Base-by-base conservation (phyloP, 2,329 filamentous ascomycete genomes). In the Fusarium clavum region DNA sequence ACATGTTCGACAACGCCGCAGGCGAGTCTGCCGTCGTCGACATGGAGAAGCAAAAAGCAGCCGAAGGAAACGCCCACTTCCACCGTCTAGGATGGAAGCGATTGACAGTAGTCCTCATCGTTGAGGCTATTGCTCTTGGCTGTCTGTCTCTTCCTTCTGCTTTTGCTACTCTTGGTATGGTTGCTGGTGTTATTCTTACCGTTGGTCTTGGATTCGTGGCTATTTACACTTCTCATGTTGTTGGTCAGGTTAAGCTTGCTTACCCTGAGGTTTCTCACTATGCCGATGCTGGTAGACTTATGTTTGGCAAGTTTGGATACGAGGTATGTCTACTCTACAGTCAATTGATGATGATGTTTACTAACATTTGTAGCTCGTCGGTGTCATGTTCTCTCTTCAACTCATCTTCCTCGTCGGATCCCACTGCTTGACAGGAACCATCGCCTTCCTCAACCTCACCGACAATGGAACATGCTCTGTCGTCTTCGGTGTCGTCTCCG, bases 401-500 rank as follows among this genome's bases (percentile, higher is more conserved):
- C 82, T 93, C 41, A 80, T 91, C 58, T 92, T 93, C 79, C 86
- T 92, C 72, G 89, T 91, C 79, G 89, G 87, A 34, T 91, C 90
- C n/a, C 92, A 94, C 79, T 83, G 91, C 54, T 81, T 93, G 66
- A 92, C 90, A 0, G 92, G 92, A 70, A 86, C 85, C 32, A 90
- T 92, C 73, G 90, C 90, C 70, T 87, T 92, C 79, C 89, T 89
- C 72, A 88, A 85, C 53, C 82, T 93, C 54, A 89, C 89, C 7
- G 78, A 86, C 6, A 85, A 91, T 67, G 86, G 77, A 49, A 74
- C 78, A 18, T 85, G 83, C 78, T 81, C 81, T 22, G 73, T 85
- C 47, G 79, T 82, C 53, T 85, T 84, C 64, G 80, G 80, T 30
- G 79, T 83, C 46, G 78, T 84, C 25, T 84, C 83, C 5, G 83